Percentiles rank a stretch among this genome's conserved stretches.
phyloP scores from a whole-genome alignment of 257 asterid genomes.

The Rehmannia glutinosa region DNA sequence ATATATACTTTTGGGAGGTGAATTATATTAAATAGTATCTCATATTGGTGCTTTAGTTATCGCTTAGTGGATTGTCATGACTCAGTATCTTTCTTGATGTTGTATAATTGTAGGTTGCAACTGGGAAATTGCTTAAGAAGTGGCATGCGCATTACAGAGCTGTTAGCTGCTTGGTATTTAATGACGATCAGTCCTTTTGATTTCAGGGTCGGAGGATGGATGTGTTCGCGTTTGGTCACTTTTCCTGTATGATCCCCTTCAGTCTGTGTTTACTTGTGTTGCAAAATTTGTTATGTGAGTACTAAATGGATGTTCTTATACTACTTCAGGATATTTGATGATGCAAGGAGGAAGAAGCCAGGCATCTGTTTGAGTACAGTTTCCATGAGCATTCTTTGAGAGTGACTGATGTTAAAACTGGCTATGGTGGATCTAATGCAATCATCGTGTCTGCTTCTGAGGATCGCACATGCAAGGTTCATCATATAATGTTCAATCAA shows the following conservation, averaged over 20 bases:
- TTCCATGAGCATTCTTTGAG: conserved; percentile 73
- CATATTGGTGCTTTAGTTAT: background rate
- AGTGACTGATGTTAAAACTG: conserved; percentile 73
- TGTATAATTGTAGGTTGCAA: conserved; percentile 51
- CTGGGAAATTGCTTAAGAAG: conserved; percentile 78
- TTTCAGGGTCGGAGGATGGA: conserved; percentile 95
- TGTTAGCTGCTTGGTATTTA: conserved; percentile 68
- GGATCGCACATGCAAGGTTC: conserved; percentile 98
- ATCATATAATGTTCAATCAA: background rate
- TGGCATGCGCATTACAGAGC: conserved; percentile 95
- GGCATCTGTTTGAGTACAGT: conserved; percentile 61
- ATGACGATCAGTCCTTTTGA: conserved; percentile 86
- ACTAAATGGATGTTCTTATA: conserved; percentile 3
- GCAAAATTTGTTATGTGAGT: background rate
- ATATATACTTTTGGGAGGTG: conserved; percentile 93
- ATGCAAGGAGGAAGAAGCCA: conserved; percentile 50
- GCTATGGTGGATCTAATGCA: conserved; percentile 75
- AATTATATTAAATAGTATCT: background rate
- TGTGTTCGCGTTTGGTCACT: conserved; percentile 95
- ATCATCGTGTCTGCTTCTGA: conserved; percentile 84
- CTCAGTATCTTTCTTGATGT: background rate
- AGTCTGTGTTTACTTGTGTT: background rate
- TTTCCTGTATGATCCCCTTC: conserved; percentile 48
- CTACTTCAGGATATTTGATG: conserved; percentile 71
- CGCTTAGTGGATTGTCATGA: conserved; percentile 1